These are phyloP conservation scores for Yueomyces sinensis DNA, from an alignment of 805 yeast species.

Conservation along the genomic window DNA sequence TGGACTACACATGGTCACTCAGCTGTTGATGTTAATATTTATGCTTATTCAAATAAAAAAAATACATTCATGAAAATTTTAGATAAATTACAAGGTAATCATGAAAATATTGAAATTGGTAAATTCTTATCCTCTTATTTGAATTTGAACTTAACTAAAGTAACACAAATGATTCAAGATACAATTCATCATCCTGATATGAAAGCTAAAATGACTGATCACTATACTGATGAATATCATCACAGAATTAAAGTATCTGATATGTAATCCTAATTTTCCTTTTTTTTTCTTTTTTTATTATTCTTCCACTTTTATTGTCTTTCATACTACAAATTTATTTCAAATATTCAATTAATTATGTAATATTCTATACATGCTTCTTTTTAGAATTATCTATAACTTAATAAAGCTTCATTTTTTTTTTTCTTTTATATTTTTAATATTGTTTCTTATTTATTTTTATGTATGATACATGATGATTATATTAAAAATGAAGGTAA, in stretches of 20 bases:
- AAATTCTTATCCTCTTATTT: constrained; percentile 45
- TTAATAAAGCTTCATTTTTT: too few relatives aligned
- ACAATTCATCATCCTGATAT: constrained; percentile 33
- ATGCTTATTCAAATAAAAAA: constrained; percentile 56
- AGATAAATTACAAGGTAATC: constrained; percentile 55
- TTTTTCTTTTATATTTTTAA: too few relatives aligned
- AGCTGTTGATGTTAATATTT: constrained; percentile 89
- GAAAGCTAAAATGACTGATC: constrained; percentile 1
- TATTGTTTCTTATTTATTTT: too few relatives aligned
- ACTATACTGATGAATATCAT: constrained; percentile 8
- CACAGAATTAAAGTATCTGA: constrained; percentile 4
- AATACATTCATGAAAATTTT: constrained; percentile 28
- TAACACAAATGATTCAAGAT: constrained; percentile 37
- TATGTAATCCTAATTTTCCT: not conserved
- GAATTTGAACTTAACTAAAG: constrained; percentile 32
- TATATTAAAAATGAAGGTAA: too few relatives aligned
- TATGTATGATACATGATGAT: too few relatives aligned
- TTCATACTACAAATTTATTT: not conserved
- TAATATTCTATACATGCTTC: too few relatives aligned
- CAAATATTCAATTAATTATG: too few relatives aligned
- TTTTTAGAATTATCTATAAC: too few relatives aligned
- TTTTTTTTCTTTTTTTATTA: not conserved
- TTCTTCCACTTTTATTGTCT: not conserved
- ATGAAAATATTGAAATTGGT: constrained; percentile 81
- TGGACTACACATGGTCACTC: constrained; percentile 96